These are phyloP conservation scores for Oryza longistaminata DNA, from an alignment of 176 grass and related monocot species.

Conservation along the genomic window DNA sequence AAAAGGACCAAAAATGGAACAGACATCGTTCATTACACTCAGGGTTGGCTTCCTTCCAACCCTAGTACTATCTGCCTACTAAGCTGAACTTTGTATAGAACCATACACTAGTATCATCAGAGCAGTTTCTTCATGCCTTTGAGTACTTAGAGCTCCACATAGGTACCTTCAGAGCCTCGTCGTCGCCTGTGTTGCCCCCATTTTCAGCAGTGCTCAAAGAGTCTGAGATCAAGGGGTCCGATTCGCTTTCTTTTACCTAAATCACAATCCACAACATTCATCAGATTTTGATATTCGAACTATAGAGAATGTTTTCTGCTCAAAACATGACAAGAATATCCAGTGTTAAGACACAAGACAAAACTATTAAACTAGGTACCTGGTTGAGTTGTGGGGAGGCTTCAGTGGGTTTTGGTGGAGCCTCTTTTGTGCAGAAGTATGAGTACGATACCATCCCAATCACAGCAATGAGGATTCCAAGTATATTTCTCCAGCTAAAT, in stretches of 20 bases:
- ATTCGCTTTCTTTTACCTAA: conserved; percentile 65
- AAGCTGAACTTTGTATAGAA: conserved; percentile 49
- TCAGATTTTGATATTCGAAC: neutral
- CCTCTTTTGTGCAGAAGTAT: conserved; percentile 75
- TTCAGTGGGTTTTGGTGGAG: conserved; percentile 72
- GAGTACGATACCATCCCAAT: conserved; percentile 92
- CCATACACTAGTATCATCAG: neutral
- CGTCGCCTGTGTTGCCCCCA: conserved; percentile 43
- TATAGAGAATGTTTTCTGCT: neutral
- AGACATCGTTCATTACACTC: conserved; percentile 41
- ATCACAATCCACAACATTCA: neutral
- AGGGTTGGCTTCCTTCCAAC: conserved; percentile 53
- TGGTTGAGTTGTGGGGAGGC: conserved; percentile 63
- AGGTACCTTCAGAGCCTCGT: conserved; percentile 69
- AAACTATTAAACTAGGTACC: conserved; percentile 47
- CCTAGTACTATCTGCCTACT: conserved; percentile 44
- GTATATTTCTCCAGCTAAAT: conserved; percentile 98
- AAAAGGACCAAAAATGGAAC: conserved; percentile 47
- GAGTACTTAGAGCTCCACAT: conserved; percentile 80
- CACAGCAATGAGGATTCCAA: conserved; percentile 90
- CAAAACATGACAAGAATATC: conserved; percentile 12
- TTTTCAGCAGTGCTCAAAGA: conserved; percentile 59
- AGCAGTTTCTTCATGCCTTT: conserved; percentile 47
- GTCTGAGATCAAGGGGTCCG: conserved; percentile 74
- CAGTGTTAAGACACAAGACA: neutral